phyloP scores from a whole-genome alignment of 1,139 yeast genomes.

The Candida labiduridarum region DNA sequence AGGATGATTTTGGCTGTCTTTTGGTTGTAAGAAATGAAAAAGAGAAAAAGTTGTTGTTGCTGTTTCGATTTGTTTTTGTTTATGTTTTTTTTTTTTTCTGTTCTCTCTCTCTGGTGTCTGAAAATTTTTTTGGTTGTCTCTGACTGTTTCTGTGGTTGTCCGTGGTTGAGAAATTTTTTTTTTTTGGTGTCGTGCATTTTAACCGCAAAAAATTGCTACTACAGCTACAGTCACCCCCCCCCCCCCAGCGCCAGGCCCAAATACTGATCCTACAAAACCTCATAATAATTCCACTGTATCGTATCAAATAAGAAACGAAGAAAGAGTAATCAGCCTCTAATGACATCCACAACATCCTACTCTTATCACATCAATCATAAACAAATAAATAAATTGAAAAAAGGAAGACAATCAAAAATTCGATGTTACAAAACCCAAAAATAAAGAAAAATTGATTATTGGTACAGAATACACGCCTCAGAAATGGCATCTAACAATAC shows the following conservation, averaged over 20 bases:
- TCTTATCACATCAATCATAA: no score
- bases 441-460: no score
- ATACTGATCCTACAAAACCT: no score
- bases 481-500: no score
- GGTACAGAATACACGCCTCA: no score
- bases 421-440: no score
- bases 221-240: no score
- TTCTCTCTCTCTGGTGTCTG: conserved; percentile 1
- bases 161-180: neutral
- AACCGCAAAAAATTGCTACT: neutral
- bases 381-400: no score
- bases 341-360: no score
- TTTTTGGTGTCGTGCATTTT: neutral
- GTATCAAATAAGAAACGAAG: neutral
- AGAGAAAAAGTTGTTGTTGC: conserved; percentile 3
- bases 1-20: neutral
- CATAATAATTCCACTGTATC: no score
- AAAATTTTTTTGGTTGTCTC: neutral
- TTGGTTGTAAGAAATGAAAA: conserved; percentile 1
- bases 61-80: conserved; percentile 4
- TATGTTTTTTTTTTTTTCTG: conserved; percentile 1
- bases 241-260: neutral
- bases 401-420: no score
- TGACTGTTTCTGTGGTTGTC: neutral
- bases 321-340: no score